Evolutionary conservation across 495 filamentous ascomycete species (phyloP).

Genomic region (Recurvomyces mirabilis): DNA sequence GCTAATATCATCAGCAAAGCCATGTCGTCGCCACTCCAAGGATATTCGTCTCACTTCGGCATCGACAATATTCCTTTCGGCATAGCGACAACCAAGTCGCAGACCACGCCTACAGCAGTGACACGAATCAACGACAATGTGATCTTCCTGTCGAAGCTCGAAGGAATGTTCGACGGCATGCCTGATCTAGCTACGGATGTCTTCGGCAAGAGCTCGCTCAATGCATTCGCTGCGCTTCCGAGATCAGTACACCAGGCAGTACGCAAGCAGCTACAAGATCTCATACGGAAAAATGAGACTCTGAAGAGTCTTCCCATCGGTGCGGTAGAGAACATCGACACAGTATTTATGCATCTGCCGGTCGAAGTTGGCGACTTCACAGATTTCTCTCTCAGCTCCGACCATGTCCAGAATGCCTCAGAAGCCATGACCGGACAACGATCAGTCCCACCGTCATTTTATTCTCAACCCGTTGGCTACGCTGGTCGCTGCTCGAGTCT

Average conservation of each 20-base stretch:
- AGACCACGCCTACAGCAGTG: slow-evolving; percentile 6
- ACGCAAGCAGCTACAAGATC: slow-evolving; percentile 51
- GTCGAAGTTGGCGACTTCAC: slow-evolving; percentile 27
- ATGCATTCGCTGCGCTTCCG: slow-evolving; percentile 64
- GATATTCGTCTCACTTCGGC: slow-evolving; percentile 14
- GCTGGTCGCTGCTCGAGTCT: slow-evolving; percentile 74
- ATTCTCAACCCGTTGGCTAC: slow-evolving; percentile 33
- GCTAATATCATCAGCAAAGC: not conserved
- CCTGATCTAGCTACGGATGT: slow-evolving; percentile 42
- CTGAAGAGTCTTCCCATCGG: not conserved
- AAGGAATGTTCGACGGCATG: slow-evolving; percentile 5
- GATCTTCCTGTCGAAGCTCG: slow-evolving; percentile 11
- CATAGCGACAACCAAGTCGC: slow-evolving; percentile 8
- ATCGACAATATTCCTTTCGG: slow-evolving; percentile 18
- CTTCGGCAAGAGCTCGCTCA: slow-evolving; percentile 55
- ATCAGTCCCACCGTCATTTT: slow-evolving; percentile 20
- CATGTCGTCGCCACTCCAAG: slow-evolving; percentile 9
- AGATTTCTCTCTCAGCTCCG: slow-evolving; percentile 21
- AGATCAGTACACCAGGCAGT: slow-evolving; percentile 54
- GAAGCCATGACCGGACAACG: slow-evolving; percentile 22
- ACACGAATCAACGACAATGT: slow-evolving; percentile 15
- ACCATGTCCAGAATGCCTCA: slow-evolving; percentile 24
- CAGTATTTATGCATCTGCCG: slow-evolving; percentile 23
- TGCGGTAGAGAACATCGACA: slow-evolving; percentile 6
- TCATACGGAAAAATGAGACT: slow-evolving; percentile 43